phyloP scores from a whole-genome alignment of 495 filamentous ascomycete genomes.

The Hamigera avellanea region DNA sequence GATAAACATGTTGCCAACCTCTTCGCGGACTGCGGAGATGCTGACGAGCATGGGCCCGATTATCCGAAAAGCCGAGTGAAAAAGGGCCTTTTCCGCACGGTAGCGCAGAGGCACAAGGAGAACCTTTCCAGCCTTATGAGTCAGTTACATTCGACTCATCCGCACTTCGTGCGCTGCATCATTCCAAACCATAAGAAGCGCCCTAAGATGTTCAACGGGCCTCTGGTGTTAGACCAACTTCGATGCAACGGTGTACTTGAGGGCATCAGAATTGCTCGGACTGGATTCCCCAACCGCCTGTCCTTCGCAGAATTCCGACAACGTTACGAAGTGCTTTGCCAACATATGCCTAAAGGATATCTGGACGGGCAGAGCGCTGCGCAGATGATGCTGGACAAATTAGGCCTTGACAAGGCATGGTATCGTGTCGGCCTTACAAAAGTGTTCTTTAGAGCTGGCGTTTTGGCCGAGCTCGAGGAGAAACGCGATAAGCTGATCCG shows the following conservation, averaged over 20 bases:
- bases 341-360: slow-evolving; percentile 79
- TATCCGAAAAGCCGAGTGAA: slow-evolving; percentile 75
- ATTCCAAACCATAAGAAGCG: slow-evolving; percentile 97
- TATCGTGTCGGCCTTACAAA: slow-evolving; percentile 95
- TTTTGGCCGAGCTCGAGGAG: slow-evolving; percentile 93
- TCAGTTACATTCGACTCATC: slow-evolving; percentile 92
- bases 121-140: slow-evolving; percentile 89
- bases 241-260: slow-evolving; percentile 98
- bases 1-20: slow-evolving; percentile 75
- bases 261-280: slow-evolving; percentile 93
- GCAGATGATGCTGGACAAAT: slow-evolving; percentile 78
- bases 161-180: slow-evolving; percentile 97
- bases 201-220: slow-evolving; percentile 83
- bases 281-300: slow-evolving; percentile 94
- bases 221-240: slow-evolving; percentile 87
- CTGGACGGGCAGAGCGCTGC: slow-evolving; percentile 81
- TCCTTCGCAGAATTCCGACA: slow-evolving; percentile 89
- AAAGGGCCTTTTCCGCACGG: slow-evolving; percentile 93
- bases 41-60: slow-evolving; percentile 54
- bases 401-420: slow-evolving; percentile 69
- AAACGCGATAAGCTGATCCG: slow-evolving; percentile 83
- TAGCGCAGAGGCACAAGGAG: slow-evolving; percentile 95
- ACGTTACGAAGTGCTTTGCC: slow-evolving; percentile 93
- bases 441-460: slow-evolving; percentile 95
- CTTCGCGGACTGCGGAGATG: slow-evolving; percentile 77